These are phyloP conservation scores for Chloris gayana DNA, from an alignment of 176 grass and related monocot genomes.

Conservation along the genomic window DNA sequence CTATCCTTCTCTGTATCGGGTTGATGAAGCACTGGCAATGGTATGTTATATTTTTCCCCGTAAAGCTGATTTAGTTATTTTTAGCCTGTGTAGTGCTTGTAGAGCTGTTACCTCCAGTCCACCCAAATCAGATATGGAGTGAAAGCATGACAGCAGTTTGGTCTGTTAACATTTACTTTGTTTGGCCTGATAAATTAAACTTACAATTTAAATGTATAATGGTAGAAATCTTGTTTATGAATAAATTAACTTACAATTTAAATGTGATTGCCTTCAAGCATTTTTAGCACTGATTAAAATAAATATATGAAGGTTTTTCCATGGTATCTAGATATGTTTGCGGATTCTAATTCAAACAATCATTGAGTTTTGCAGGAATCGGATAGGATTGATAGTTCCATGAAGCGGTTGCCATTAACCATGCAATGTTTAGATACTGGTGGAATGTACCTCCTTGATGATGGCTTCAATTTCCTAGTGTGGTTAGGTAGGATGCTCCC, in stretches of 20 bases:
- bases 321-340: background rate
- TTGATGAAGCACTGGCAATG: slow-evolving; percentile 77
- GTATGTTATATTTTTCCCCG: slow-evolving; percentile 47
- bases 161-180: slow-evolving; percentile 15
- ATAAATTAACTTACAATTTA: background rate
- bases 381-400: slow-evolving; percentile 47
- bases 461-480: slow-evolving; percentile 81
- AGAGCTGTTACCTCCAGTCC: background rate
- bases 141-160: slow-evolving; percentile 8
- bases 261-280: background rate
- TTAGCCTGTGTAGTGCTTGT: slow-evolving; percentile 14
- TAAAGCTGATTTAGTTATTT: slow-evolving; percentile 7
- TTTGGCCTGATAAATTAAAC: too few species aligned
- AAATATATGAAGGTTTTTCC: background rate
- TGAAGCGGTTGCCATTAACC: slow-evolving; percentile 61
- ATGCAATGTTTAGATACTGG: slow-evolving; percentile 75
- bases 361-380: slow-evolving; percentile 51
- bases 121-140: slow-evolving; percentile 10
- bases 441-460: slow-evolving; percentile 85
- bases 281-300: slow-evolving; percentile 18
- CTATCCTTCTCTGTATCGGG: slow-evolving; percentile 81
- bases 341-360: slow-evolving; percentile 1
- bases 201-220: too few species aligned
- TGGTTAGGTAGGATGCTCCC: slow-evolving; percentile 91
- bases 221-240: slow-evolving; percentile 19